Percentiles rank a stretch among this genome's conserved stretches.
Conservation (phyloP, 1,284 basidiomycete genomes). For the Heterobasidion occidentale region DNA sequence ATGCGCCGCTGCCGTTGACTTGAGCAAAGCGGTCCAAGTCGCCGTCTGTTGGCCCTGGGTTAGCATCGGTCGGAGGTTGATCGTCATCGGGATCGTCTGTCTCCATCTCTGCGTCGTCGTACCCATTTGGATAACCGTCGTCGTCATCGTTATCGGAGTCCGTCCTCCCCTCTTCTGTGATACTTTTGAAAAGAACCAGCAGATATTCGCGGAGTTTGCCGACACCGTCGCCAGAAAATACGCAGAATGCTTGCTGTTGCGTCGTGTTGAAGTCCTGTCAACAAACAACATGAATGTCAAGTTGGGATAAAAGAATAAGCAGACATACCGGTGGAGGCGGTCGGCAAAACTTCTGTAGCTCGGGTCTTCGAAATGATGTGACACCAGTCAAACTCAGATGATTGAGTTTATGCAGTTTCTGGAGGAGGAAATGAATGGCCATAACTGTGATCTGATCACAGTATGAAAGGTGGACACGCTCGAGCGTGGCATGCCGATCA, state of each 20-base stretch:
- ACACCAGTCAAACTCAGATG: conserved; percentile 98
- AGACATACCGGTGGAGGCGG: conserved; percentile 73
- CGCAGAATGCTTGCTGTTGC: conserved; percentile 93
- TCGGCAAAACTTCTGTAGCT: conserved; percentile 88
- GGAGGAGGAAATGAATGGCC: conserved; percentile 87
- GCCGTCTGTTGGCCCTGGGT: background rate
- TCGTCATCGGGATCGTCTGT: conserved; percentile 1
- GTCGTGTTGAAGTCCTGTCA: conserved; percentile 86
- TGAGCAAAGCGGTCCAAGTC: background rate
- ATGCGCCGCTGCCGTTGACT: background rate
- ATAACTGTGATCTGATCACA: conserved; percentile 93
- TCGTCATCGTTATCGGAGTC: conserved; percentile 73
- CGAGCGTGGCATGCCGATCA: conserved; percentile 75
- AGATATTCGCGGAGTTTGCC: conserved; percentile 76
- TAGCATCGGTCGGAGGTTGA: background rate
- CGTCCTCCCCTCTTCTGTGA: conserved; percentile 58
- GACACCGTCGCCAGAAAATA: conserved; percentile 93
- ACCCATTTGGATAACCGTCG: conserved; percentile 40
- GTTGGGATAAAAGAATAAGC: background rate
- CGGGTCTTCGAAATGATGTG: conserved; percentile 78
- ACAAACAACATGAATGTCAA: background rate
- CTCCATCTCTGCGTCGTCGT: conserved; percentile 35
- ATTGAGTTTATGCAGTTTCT: conserved; percentile 82
- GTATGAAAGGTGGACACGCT: conserved; percentile 95
- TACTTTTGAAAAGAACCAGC: conserved; percentile 61